phyloP scores from a whole-genome alignment of 148 eudicot genomes.

The Drosera capensis region DNA sequence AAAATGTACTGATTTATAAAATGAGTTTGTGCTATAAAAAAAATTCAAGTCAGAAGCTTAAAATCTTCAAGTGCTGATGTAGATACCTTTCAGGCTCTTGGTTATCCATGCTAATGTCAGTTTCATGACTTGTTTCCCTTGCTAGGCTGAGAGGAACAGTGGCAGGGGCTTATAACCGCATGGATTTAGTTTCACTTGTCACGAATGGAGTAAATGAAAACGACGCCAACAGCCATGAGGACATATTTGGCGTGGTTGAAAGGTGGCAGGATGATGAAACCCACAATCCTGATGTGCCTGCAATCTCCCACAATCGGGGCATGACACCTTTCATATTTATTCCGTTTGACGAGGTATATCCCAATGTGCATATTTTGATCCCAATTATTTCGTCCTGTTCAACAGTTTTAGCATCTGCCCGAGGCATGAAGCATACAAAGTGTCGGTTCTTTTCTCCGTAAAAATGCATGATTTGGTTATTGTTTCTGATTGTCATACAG shows the following conservation, averaged over 20 bases:
- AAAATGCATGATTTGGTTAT: neutral
- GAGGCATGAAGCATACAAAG: neutral
- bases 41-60: too few species aligned
- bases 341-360: constrained; percentile 78
- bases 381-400: neutral
- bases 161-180: constrained; percentile 77
- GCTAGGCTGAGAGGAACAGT: constrained; percentile 77
- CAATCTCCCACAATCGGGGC: constrained; percentile 75
- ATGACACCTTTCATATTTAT: constrained; percentile 79
- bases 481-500: constrained; percentile 18
- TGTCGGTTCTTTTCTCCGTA: neutral
- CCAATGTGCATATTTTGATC: neutral
- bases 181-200: constrained; percentile 70
- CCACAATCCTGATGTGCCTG: constrained; percentile 93
- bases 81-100: too few species aligned
- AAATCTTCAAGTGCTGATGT: too few species aligned
- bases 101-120: neutral
- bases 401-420: neutral
- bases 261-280: constrained; percentile 91
- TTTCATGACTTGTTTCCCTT: neutral
- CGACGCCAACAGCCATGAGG: constrained; percentile 38
- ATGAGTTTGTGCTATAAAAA: too few species aligned
- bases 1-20: too few species aligned
- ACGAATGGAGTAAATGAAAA: constrained; percentile 67
- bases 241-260: constrained; percentile 72